These are phyloP conservation scores for Candida qinlingensis DNA, from an alignment of 805 yeast genomes.

Conservation along the genomic window DNA sequence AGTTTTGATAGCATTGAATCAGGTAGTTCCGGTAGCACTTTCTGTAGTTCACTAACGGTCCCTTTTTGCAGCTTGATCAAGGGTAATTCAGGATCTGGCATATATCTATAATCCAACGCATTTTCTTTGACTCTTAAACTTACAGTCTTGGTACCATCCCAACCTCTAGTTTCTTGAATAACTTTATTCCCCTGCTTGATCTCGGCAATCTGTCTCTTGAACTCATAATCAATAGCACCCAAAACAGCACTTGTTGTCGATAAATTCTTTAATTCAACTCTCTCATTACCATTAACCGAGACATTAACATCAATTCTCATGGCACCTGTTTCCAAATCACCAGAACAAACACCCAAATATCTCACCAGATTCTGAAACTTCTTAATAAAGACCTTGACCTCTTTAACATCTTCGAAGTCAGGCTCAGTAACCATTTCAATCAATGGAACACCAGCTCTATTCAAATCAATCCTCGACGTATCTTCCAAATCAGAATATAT, in stretches of 20 bases:
- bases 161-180: constrained; percentile 74
- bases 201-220: constrained; percentile 55
- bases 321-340: constrained; percentile 92
- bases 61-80: constrained; percentile 39
- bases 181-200: constrained; percentile 35
- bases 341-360: constrained; percentile 70
- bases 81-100: constrained; percentile 92
- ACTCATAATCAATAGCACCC: constrained; percentile 72
- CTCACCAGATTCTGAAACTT: constrained; percentile 72
- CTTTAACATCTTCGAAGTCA: constrained; percentile 61
- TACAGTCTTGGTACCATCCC: constrained; percentile 75
- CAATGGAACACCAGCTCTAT: constrained; percentile 80
- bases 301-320: constrained; percentile 93
- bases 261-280: constrained; percentile 88
- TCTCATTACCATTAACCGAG: constrained; percentile 62
- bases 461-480: constrained; percentile 61
- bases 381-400: constrained; percentile 73
- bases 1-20: constrained; percentile 49
- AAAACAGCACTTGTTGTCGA: constrained; percentile 78
- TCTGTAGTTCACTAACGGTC: constrained; percentile 37
- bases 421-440: constrained; percentile 92
- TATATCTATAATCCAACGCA: constrained; percentile 82
- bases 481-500: constrained; percentile 33
- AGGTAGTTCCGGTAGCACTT: constrained; percentile 52
- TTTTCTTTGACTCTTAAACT: constrained; percentile 73